Base-by-base conservation (phyloP, 768 basidiomycete species). In the Megacollybia marginata region DNA sequence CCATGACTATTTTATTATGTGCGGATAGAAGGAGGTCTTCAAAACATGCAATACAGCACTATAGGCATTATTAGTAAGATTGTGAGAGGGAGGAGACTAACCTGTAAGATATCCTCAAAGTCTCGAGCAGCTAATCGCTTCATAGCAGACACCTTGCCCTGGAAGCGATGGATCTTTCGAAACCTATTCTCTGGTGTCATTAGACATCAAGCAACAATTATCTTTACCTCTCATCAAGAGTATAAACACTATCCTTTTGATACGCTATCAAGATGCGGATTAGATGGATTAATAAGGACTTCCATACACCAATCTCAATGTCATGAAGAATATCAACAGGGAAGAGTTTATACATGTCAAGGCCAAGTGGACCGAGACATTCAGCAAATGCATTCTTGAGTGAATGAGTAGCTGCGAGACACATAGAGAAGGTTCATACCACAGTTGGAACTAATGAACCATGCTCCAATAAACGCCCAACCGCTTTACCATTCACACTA, bases 21-120 rank as follows among this genome's bases (percentile, higher is more conserved):
- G 28, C 28, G 1, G 48, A 20, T 4, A 59, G 61, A 1, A 73
- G 54, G 0, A 71, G 57, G 0, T 63, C 67, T 12, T 72, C 64
- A 13, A 72, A 71, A 0, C 58, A 65, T 0, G 72, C 71, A 2
- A 72, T 59, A 0, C 65, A 55, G 46, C 68, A 69, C 69, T 71
- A 45, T 6, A 12, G 13, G 40, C 12, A 12, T 9, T 6, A 33
- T n/a, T 46, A 28, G n/a, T n/a, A n/a, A n/a, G n/a, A n/a, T n/a
- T n/a, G n/a, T 28, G 23, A 28, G 23, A n/a, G n/a, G n/a, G 23
- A 28, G 4, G 23, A 28, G 1, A 16, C 70, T 47, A 72, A 67
- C 38, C 38, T 40, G 38, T 15, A 40, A 8, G 8, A 40, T 13
- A 18, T 40, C 38, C 38, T 40, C 38, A 40, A 65, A 73, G 48